phyloP scores from a whole-genome alignment of 225 moss, liverwort and hornwort genomes.

The Lunularia cruciata region DNA sequence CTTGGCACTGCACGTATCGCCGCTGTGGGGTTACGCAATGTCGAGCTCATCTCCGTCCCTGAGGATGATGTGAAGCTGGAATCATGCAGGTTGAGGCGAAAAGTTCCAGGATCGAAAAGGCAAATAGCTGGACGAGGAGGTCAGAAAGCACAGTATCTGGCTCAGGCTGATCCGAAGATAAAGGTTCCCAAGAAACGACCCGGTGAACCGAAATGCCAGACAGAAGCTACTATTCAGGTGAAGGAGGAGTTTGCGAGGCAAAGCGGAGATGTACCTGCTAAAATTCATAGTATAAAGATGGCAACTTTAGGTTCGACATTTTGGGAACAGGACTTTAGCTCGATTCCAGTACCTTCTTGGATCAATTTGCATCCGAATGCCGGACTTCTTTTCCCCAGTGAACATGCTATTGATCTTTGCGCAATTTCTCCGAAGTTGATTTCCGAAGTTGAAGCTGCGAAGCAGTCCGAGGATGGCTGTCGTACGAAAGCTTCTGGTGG shows the following conservation, averaged over 20 bases:
- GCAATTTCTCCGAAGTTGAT: slow-evolving; percentile 17
- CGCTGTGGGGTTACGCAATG: slow-evolving; percentile 61
- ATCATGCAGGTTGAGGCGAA: slow-evolving; percentile 63
- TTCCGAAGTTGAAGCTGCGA: not conserved
- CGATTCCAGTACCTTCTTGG: slow-evolving; percentile 45
- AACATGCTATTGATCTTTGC: slow-evolving; percentile 65
- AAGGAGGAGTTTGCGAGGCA: slow-evolving; percentile 6
- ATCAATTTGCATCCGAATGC: slow-evolving; percentile 56
- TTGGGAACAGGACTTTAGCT: slow-evolving; percentile 5
- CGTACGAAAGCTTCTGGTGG: not conserved
- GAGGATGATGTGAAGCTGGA: slow-evolving; percentile 43
- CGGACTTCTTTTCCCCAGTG: slow-evolving; percentile 82
- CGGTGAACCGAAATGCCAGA: slow-evolving; percentile 10
- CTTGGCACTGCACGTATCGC: slow-evolving; percentile 87
- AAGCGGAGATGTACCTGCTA: not conserved
- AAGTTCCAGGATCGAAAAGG: slow-evolving; percentile 84
- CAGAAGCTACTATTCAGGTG: slow-evolving; percentile 1
- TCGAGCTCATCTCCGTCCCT: slow-evolving; percentile 63
- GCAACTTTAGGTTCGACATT: not conserved
- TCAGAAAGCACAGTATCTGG: slow-evolving; percentile 44
- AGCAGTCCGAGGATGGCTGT: slow-evolving; percentile 12
- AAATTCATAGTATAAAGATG: slow-evolving; percentile 12
- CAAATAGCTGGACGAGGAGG: slow-evolving; percentile 72
- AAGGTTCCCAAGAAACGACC: slow-evolving; percentile 14
- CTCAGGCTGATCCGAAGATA: slow-evolving; percentile 20